Percentiles rank a stretch among this genome's conserved stretches.
These are phyloP conservation scores for Physcomitrium patens DNA, from an alignment of 225 moss, liverwort and hornwort genomes.

Conservation along the genomic window DNA sequence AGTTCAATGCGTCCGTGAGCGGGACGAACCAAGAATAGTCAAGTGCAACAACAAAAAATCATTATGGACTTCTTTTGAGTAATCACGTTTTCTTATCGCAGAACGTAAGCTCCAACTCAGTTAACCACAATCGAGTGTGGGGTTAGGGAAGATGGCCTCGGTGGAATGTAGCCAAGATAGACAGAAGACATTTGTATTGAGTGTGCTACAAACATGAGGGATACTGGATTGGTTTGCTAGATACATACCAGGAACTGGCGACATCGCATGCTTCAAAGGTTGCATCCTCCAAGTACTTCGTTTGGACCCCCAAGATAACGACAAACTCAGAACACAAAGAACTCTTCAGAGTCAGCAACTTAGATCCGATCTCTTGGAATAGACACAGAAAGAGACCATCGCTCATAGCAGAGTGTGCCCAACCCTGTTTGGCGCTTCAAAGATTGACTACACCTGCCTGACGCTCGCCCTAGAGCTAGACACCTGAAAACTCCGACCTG, in stretches of 20 bases:
- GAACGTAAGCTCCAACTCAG: background rate
- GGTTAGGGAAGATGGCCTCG: constrained; percentile 4
- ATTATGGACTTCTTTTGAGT: background rate
- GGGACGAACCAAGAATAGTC: background rate
- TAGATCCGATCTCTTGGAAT: constrained; percentile 18
- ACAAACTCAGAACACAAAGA: constrained; percentile 6
- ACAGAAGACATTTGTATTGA: constrained; percentile 18
- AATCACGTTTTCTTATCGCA: background rate
- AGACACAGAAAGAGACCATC: constrained; percentile 11
- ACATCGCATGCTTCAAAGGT: constrained; percentile 41
- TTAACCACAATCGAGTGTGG: constrained; percentile 4
- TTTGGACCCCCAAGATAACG: background rate
- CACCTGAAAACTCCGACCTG: constrained; percentile 15
- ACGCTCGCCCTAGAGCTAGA: background rate
- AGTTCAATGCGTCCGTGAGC: constrained; percentile 6
- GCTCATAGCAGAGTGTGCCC: constrained; percentile 7
- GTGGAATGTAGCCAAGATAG: background rate
- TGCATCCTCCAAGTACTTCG: constrained; percentile 33
- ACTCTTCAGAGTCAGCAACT: constrained; percentile 15
- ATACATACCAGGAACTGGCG: constrained; percentile 36
- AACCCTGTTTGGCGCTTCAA: background rate
- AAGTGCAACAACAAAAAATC: background rate
- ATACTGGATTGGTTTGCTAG: background rate
- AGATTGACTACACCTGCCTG: constrained; percentile 10
- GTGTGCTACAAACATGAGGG: background rate